These are phyloP conservation scores for Fusarium circinatum DNA, from an alignment of 2,329 filamentous ascomycete species.

Conservation along the genomic window DNA sequence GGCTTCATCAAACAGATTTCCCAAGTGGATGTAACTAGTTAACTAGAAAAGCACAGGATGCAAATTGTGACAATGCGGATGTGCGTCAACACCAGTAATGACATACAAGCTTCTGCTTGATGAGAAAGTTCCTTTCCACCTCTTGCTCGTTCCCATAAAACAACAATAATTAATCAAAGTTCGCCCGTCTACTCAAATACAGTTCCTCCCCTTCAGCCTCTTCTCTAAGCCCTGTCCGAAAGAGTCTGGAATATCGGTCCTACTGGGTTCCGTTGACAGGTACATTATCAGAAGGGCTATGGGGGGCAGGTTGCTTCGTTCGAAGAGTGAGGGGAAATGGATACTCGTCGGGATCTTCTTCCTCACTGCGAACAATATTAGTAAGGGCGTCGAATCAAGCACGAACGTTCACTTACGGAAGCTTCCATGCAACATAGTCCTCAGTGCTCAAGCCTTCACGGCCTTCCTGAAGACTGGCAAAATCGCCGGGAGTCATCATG, in stretches of 20 bases:
- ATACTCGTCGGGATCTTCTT: conserved; percentile 87
- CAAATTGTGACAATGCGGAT: conserved; percentile 33
- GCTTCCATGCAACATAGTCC: conserved; percentile 97
- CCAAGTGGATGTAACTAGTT: conserved; percentile 23
- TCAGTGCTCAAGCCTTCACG: conserved; percentile 93
- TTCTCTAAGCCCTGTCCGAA: neutral
- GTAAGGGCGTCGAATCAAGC: neutral
- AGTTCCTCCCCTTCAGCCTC: conserved; percentile 13
- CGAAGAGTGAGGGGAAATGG: conserved; percentile 69
- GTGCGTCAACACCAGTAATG: conserved; percentile 36
- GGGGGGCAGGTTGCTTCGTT: conserved; percentile 56
- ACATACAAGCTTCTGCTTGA: conserved; percentile 35
- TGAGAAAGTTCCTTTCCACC: neutral
- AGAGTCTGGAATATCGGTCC: conserved; percentile 5
- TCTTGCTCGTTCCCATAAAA: conserved; percentile 4
- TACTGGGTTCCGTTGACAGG: conserved; percentile 43
- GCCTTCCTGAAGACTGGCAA: conserved; percentile 94
- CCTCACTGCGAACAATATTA: conserved; percentile 69
- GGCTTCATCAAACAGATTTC: conserved; percentile 24
- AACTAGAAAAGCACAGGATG: conserved; percentile 31
- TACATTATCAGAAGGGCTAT: conserved; percentile 39
- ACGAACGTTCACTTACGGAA: conserved; percentile 77
- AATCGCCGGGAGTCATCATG: conserved; percentile 99
- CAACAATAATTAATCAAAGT: conserved; percentile 33
- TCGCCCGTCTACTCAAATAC: conserved; percentile 24